Conservation (phyloP, 805 yeast species). For the Vanderwaltozyma tropicalis region DNA sequence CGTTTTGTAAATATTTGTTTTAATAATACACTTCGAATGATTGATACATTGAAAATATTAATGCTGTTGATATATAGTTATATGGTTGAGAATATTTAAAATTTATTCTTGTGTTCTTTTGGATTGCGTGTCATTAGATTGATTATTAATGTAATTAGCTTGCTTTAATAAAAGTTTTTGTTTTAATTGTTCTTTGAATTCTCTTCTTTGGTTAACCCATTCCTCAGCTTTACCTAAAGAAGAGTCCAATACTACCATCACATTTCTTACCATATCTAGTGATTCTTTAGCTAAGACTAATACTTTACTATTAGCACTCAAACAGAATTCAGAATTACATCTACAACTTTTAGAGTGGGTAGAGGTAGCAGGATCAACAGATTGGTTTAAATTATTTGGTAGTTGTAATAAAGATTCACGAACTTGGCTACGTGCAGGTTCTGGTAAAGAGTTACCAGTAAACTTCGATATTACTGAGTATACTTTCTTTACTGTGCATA, state of each 20-base stretch:
- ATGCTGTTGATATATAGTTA: background rate
- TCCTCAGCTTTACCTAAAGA: slow-evolving; percentile 76
- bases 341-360: slow-evolving; percentile 3
- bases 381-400: slow-evolving; percentile 62
- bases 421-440: slow-evolving; percentile 70
- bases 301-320: slow-evolving; percentile 56
- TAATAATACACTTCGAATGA: too few relatives aligned
- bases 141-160: background rate
- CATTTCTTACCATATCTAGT: slow-evolving; percentile 72
- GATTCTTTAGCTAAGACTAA: slow-evolving; percentile 82
- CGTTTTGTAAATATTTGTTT: too few relatives aligned
- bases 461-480: slow-evolving; percentile 78
- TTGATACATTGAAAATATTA: too few relatives aligned
- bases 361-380: slow-evolving; percentile 18
- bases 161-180: slow-evolving; percentile 8
- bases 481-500: slow-evolving; percentile 80
- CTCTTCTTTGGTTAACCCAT: slow-evolving; percentile 54
- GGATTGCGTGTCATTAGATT: too few relatives aligned
- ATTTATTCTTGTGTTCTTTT: too few relatives aligned
- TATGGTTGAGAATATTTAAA: too few relatives aligned
- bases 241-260: slow-evolving; percentile 76
- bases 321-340: slow-evolving; percentile 3
- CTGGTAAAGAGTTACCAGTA: slow-evolving; percentile 65
- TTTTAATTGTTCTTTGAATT: slow-evolving; percentile 24
- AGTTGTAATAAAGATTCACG: slow-evolving; percentile 65